These are phyloP conservation scores for Yarrowia sp. DNA, from an alignment of 805 yeast species.

Conservation along the genomic window DNA sequence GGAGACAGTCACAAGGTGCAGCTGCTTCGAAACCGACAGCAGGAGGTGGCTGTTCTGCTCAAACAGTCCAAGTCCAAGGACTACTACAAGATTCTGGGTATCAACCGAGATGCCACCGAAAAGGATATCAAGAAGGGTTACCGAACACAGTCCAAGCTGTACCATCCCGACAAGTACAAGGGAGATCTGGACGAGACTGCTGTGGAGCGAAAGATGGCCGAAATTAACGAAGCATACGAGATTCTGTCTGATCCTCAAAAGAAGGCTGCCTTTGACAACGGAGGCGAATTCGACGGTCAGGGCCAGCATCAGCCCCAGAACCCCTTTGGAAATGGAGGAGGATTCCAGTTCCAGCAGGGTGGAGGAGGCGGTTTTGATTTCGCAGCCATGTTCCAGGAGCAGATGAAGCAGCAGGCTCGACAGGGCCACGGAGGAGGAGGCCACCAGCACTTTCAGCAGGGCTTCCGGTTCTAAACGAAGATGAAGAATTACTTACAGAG, in stretches of 20 bases:
- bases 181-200: conserved; percentile 70
- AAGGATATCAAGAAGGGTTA: conserved; percentile 81
- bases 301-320: conserved; percentile 35
- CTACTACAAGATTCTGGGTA: conserved; percentile 79
- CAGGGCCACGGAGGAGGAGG: conserved; percentile 25
- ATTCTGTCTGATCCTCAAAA: conserved; percentile 71
- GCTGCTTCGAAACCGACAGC: conserved; percentile 41
- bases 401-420: conserved; percentile 32
- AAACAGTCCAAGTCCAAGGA: conserved; percentile 60
- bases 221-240: conserved; percentile 92
- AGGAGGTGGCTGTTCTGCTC: conserved; percentile 42
- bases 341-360: conserved; percentile 33
- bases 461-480: conserved; percentile 8
- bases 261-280: conserved; percentile 67
- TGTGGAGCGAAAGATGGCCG: conserved; percentile 85
- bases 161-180: conserved; percentile 91
- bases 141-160: conserved; percentile 75
- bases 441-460: conserved; percentile 3
- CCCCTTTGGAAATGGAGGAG: conserved; percentile 30
- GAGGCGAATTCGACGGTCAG: conserved; percentile 52
- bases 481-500: neutral
- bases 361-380: conserved; percentile 28
- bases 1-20: conserved; percentile 39
- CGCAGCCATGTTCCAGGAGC: conserved; percentile 39
- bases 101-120: conserved; percentile 69